Evolutionary conservation across 345 rosid species (phyloP).

Genomic region (Ricinus communis): DNA sequence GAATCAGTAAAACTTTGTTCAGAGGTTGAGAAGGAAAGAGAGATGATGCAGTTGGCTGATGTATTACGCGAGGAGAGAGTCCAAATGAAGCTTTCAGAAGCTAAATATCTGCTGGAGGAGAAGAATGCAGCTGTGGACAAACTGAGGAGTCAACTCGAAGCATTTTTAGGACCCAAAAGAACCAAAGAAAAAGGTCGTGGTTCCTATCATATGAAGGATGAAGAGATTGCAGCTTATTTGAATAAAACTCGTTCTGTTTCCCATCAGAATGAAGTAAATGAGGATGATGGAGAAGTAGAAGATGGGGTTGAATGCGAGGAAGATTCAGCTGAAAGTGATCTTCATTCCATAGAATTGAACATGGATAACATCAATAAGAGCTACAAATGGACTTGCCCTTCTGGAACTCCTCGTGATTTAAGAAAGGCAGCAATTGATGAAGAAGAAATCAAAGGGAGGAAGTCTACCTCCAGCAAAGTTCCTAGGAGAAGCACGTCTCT

Average conservation of each 20-base stretch:
- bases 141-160: constrained; percentile 80
- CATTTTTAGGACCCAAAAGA: constrained; percentile 64
- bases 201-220: constrained; percentile 43
- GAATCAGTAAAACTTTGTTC: constrained; percentile 60
- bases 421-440: constrained; percentile 38
- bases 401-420: constrained; percentile 36
- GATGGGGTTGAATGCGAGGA: constrained; percentile 50
- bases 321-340: constrained; percentile 80
- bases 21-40: constrained; percentile 82
- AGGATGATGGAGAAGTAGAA: constrained; percentile 65
- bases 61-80: constrained; percentile 68
- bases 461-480: constrained; percentile 51
- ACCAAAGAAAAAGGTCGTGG: constrained; percentile 54
- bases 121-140: constrained; percentile 79
- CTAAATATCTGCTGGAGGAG: constrained; percentile 76
- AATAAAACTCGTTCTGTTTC: constrained; percentile 43
- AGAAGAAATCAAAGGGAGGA: constrained; percentile 59
- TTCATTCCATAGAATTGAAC: constrained; percentile 80
- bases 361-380: constrained; percentile 57
- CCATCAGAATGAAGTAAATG: constrained; percentile 43
- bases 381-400: constrained; percentile 59
- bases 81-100: constrained; percentile 77
- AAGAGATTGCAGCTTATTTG: constrained; percentile 55
- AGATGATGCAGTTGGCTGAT: constrained; percentile 74
- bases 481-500: constrained; percentile 59